Percentiles rank a stretch among this genome's conserved stretches.
These are phyloP conservation scores for Asterochloris sp. DNA, from an alignment of 139 green algal genomes.

Conservation along the genomic window DNA sequence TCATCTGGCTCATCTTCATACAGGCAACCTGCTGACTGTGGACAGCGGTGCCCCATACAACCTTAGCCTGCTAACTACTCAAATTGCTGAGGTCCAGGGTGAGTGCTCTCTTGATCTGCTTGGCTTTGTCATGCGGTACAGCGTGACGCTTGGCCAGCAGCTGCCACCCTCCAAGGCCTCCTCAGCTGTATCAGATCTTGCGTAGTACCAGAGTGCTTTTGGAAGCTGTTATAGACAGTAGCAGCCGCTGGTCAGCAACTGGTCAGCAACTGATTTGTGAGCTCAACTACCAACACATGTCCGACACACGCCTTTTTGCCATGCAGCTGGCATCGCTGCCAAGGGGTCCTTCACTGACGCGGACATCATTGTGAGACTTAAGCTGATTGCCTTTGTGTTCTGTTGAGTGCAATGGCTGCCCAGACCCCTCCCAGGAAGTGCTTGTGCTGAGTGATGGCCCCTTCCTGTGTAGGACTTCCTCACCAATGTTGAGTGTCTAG, in stretches of 20 bases:
- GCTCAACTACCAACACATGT: background rate
- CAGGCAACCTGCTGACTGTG: constrained; percentile 21
- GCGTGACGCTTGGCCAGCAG: no score
- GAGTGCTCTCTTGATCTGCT: no score
- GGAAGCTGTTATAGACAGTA: background rate
- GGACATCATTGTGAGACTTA: constrained; percentile 13
- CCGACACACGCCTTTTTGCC: background rate
- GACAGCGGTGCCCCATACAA: constrained; percentile 27
- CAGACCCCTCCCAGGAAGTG: no score
- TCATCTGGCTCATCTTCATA: no score
- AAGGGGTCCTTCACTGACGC: constrained; percentile 21
- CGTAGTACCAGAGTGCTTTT: background rate
- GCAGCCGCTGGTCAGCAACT: background rate
- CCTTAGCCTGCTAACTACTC: constrained; percentile 1
- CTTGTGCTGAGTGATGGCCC: no score
- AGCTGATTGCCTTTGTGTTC: no score
- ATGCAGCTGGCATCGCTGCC: constrained; percentile 23
- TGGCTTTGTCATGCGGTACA: no score
- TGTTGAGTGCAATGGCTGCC: no score
- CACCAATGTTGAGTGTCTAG: constrained; percentile 35
- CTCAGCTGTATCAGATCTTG: no score
- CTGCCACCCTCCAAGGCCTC: no score
- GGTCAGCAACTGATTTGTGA: background rate
- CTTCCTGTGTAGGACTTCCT: constrained; percentile 9
- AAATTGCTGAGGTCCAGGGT: constrained; percentile 12